These are phyloP conservation scores for Solanum megistacrolobum DNA, from an alignment of 257 asterid species.

Conservation along the genomic window DNA sequence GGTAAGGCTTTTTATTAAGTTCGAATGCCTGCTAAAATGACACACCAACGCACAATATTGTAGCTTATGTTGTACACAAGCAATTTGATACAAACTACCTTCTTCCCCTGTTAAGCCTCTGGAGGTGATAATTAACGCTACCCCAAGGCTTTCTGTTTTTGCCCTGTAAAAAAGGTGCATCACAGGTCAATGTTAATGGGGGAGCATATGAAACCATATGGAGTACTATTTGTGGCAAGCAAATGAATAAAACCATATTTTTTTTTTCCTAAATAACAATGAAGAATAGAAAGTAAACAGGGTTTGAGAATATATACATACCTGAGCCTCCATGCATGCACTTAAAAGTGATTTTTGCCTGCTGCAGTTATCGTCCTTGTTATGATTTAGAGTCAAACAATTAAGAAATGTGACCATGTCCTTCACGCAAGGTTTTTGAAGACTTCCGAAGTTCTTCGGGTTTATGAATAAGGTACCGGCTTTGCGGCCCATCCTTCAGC, in stretches of 20 bases:
- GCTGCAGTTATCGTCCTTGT: slow-evolving; percentile 53
- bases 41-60: neutral
- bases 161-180: slow-evolving; percentile 26
- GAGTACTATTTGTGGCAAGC: neutral
- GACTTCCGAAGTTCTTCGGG: slow-evolving; percentile 66
- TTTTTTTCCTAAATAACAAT: neutral
- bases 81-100: slow-evolving; percentile 16
- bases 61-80: neutral
- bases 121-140: slow-evolving; percentile 83
- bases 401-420: slow-evolving; percentile 74
- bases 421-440: slow-evolving; percentile 83
- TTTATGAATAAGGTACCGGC: slow-evolving; percentile 49
- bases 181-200: neutral
- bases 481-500: slow-evolving; percentile 72
- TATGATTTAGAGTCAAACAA: slow-evolving; percentile 67
- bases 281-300: neutral
- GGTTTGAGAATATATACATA: slow-evolving; percentile 20
- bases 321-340: slow-evolving; percentile 87
- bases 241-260: neutral
- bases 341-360: slow-evolving; percentile 59
- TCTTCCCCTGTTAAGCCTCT: slow-evolving; percentile 68
- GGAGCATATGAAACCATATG: neutral
- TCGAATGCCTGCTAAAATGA: neutral
- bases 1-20: neutral
- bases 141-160: slow-evolving; percentile 64